Percentiles rank a stretch among this genome's conserved stretches.
These are phyloP conservation scores for Singerocomus rubriflavus DNA, from an alignment of 1,284 basidiomycete species.

Conservation along the genomic window DNA sequence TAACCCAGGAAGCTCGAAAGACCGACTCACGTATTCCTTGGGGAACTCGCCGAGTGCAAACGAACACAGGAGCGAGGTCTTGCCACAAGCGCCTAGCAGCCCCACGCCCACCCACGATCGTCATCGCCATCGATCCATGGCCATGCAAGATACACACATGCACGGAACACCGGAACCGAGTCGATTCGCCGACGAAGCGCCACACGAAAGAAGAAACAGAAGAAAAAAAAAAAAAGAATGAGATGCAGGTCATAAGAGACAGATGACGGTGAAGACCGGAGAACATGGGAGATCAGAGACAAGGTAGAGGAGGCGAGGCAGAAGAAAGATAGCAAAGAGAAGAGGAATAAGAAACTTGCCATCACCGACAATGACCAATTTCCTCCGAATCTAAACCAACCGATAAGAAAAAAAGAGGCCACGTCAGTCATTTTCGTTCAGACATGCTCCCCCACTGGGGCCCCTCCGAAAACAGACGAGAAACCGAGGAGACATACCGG, in stretches of 20 bases:
- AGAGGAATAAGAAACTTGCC: slow-evolving; percentile 50
- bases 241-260: background rate
- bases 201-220: background rate
- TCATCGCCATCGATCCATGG: background rate
- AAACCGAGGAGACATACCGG: slow-evolving; percentile 21
- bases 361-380: slow-evolving; percentile 93
- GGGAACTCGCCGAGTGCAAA: slow-evolving; percentile 98
- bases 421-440: background rate
- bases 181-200: background rate
- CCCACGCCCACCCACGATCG: background rate
- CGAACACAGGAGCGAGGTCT: slow-evolving; percentile 81
- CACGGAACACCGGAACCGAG: background rate
- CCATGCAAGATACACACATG: background rate
- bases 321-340: background rate
- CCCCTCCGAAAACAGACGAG: background rate
- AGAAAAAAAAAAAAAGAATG: background rate
- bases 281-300: background rate
- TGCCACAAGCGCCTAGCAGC: slow-evolving; percentile 71
- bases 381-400: slow-evolving; percentile 72
- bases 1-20: background rate
- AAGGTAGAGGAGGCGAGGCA: background rate
- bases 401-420: background rate
- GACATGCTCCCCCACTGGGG: background rate
- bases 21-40: slow-evolving; percentile 80
- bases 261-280: background rate